phyloP scores from a whole-genome alignment of 2,329 filamentous ascomycete species.

The Paraphoma sp. region DNA sequence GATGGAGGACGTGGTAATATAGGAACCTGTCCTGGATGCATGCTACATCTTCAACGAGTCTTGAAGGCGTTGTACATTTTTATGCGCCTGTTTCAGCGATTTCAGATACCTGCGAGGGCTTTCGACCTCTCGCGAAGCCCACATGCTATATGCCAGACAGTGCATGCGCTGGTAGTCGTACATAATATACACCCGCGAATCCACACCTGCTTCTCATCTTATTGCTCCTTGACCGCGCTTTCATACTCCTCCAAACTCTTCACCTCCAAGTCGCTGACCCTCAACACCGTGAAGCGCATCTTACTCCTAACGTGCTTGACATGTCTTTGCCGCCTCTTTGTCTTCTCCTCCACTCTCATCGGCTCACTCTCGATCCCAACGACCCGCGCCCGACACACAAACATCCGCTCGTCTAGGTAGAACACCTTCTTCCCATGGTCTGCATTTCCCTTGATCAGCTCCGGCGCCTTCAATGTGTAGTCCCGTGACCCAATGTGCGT shows the following conservation, averaged over 20 bases:
- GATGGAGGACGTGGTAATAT: constrained; percentile 80
- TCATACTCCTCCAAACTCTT: constrained; percentile 63
- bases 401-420: constrained; percentile 82
- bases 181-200: background rate
- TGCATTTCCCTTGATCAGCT: constrained; percentile 35
- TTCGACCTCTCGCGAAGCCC: background rate
- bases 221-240: constrained; percentile 34
- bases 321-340: constrained; percentile 69
- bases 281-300: constrained; percentile 84
- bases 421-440: constrained; percentile 48
- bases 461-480: constrained; percentile 75
- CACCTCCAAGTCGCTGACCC: constrained; percentile 81
- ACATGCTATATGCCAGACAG: background rate
- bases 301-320: constrained; percentile 84
- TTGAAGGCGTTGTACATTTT: background rate
- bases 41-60: background rate
- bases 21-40: background rate
- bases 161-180: background rate
- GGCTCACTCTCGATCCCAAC: constrained; percentile 80
- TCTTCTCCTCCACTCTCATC: constrained; percentile 62
- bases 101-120: background rate
- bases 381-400: constrained; percentile 84
- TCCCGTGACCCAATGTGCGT: constrained; percentile 84
- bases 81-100: background rate
- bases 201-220: background rate